These are phyloP conservation scores for Auxenochlorella pyrenoidosa DNA, from an alignment of 139 green algal genomes.

Conservation along the genomic window DNA sequence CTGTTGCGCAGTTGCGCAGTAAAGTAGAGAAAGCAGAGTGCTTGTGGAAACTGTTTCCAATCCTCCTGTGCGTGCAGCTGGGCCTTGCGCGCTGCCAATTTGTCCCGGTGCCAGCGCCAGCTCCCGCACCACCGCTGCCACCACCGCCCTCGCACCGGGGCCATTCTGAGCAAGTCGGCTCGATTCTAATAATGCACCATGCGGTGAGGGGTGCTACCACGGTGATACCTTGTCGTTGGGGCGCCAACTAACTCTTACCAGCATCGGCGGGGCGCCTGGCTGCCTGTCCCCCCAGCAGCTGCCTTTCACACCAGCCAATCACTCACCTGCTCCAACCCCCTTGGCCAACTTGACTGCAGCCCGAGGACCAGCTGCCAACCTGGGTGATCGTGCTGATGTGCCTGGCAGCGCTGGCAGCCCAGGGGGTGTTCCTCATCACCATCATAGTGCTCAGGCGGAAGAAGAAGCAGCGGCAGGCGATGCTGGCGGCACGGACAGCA, in stretches of 20 bases:
- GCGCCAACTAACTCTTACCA: not conserved
- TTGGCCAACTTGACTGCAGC: not conserved
- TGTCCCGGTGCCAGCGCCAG: not conserved
- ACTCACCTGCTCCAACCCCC: not conserved
- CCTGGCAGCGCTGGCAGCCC: not conserved
- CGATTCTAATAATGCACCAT: not conserved
- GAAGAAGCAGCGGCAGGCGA: not conserved
- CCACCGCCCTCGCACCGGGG: not conserved
- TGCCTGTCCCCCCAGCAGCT: not conserved
- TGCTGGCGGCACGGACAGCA: not conserved
- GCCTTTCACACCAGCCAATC: not conserved
- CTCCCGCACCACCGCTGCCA: not conserved
- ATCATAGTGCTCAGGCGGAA: not conserved
- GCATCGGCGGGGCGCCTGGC: not conserved
- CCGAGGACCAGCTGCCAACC: not conserved
- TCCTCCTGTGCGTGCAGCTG: too few species aligned
- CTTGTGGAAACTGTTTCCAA: too few species aligned
- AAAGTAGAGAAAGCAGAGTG: too few species aligned
- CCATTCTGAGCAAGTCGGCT: not conserved
- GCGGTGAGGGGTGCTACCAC: not conserved
- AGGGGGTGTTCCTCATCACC: not conserved
- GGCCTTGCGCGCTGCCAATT: too few species aligned
- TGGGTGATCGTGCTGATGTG: not conserved
- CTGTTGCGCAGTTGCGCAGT: too few species aligned
- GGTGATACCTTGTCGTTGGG: too few species aligned